Percentiles rank a stretch among this genome's conserved stretches.
These are phyloP conservation scores for Cystobasidium pallidum DNA, from an alignment of 1,284 basidiomycete species.

Conservation along the genomic window DNA sequence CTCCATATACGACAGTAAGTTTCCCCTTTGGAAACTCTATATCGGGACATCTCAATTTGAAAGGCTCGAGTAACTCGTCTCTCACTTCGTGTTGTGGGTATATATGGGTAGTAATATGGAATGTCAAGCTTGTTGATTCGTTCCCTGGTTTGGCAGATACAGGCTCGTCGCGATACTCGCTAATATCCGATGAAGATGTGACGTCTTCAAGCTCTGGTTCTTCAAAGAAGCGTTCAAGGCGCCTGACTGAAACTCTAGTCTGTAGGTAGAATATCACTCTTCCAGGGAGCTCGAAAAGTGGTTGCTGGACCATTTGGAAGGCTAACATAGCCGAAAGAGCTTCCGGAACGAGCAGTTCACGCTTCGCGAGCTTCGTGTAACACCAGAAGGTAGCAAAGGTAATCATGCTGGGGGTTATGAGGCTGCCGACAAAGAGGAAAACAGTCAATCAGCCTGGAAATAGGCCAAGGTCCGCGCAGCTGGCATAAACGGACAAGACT, in stretches of 20 bases:
- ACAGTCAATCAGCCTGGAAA: background rate
- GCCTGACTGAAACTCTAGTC: conserved; percentile 33
- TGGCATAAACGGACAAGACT: conserved; percentile 8
- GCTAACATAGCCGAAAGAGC: conserved; percentile 31
- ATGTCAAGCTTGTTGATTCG: background rate
- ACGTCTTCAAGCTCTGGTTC: conserved; percentile 25
- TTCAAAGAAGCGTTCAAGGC: conserved; percentile 40
- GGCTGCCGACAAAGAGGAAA: background rate
- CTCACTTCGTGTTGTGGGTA: conserved; percentile 41
- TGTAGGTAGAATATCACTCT: conserved; percentile 26
- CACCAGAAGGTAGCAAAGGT: conserved; percentile 40
- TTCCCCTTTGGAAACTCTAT: conserved; percentile 28
- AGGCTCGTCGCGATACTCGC: background rate
- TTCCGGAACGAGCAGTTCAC: conserved; percentile 31
- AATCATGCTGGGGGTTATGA: conserved; percentile 33
- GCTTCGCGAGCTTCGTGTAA: conserved; percentile 35
- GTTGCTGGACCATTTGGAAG: conserved; percentile 27
- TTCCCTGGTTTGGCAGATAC: background rate
- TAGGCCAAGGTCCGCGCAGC: background rate
- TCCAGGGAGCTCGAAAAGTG: conserved; percentile 26
- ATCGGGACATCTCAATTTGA: conserved; percentile 15
- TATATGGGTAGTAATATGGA: conserved; percentile 6
- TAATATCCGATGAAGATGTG: background rate
- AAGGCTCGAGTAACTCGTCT: conserved; percentile 18
- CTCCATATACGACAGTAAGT: conserved; percentile 31